A percentile compares a stretch with the other conserved stretches of the same genome.
Conservation (phyloP, 495 filamentous ascomycete species). For the Aspergillus ellipticus region DNA sequence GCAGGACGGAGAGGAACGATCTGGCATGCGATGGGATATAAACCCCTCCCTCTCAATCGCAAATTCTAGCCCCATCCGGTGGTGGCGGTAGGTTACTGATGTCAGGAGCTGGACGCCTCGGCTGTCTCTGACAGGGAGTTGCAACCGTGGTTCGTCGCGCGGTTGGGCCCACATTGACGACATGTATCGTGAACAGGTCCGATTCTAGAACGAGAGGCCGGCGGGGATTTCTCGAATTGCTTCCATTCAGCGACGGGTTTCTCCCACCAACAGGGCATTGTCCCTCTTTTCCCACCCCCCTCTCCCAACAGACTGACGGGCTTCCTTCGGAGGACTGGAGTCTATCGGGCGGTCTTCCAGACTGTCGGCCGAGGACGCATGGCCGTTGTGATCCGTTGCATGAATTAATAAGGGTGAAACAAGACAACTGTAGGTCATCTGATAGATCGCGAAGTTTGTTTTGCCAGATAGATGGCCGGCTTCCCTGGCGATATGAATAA, state of each 20-base stretch:
- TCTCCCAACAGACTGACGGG: slow-evolving; percentile 43
- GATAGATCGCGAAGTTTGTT: too few species aligned
- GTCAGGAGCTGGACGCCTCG: background rate
- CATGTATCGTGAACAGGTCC: too few species aligned
- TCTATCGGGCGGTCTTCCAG: slow-evolving; percentile 54
- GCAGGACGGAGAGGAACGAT: background rate
- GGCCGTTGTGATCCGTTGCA: too few species aligned
- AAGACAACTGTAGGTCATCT: too few species aligned
- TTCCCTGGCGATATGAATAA: too few species aligned
- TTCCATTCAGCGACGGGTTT: background rate
- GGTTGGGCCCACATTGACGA: slow-evolving; percentile 4
- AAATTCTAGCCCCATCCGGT: background rate
- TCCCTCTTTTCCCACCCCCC: slow-evolving; percentile 27
- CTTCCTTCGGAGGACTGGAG: slow-evolving; percentile 52
- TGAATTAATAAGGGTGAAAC: too few species aligned
- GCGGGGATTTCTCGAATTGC: background rate
- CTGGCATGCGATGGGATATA: background rate
- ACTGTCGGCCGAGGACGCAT: too few species aligned
- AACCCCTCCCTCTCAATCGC: background rate
- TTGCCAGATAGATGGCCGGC: too few species aligned
- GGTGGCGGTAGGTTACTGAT: slow-evolving; percentile 4
- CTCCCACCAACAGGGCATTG: slow-evolving; percentile 5
- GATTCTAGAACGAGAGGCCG: background rate
- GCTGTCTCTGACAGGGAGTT: background rate
- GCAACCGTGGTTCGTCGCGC: background rate